Base-by-base conservation (phyloP, 2,329 filamentous ascomycete genomes). In the Alternaria panax region DNA sequence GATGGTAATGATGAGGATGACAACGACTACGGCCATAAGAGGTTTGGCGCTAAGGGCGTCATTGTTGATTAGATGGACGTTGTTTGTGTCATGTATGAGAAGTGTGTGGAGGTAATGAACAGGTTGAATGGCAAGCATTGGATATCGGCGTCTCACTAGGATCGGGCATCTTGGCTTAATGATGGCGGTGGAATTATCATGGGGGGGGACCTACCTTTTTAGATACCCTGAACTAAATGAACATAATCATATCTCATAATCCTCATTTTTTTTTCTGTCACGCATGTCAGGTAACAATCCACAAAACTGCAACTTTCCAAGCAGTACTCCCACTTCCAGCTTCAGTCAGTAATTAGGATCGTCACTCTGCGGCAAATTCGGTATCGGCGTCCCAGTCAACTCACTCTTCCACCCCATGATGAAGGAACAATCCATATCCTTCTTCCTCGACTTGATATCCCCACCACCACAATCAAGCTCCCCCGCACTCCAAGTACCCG, bases 1-100 rank as follows among this genome's bases (percentile, higher is more conserved):
- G 72, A 69, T 1, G 66, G 54, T 2, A 66, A 68, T 7, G 69
- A 67, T n/a, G 65, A 70, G 18, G 60, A 45, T 38, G 48, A 38
- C 22, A 9, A 18, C 20, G 52, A 18, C 5, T 36, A 55, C 14
- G 16, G 38, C 28, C 40, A 55, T 24, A 41, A 34, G 27, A 67
- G 59, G 57, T 63, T 58, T 25, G 9, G 54, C 14, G 58, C 18
- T 20, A 71, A 70, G 61, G 66, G 58, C 2, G 61, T 69, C 20
- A 50, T 71, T 42, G 59, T 67, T 34, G 61, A 64, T 32, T 66
- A 62, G 28, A 25, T 36, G 32, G 32, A n/a, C n/a, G n/a, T n/a
- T n/a, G n/a, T n/a, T n/a, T n/a, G n/a, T n/a, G n/a, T n/a, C n/a
- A n/a, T 1, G 30, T 3, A 12, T 11, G 24, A 25, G 38, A n/a